Conservation (phyloP, 2,329 filamentous ascomycete species). For the Endocalyx cinctus region DNA sequence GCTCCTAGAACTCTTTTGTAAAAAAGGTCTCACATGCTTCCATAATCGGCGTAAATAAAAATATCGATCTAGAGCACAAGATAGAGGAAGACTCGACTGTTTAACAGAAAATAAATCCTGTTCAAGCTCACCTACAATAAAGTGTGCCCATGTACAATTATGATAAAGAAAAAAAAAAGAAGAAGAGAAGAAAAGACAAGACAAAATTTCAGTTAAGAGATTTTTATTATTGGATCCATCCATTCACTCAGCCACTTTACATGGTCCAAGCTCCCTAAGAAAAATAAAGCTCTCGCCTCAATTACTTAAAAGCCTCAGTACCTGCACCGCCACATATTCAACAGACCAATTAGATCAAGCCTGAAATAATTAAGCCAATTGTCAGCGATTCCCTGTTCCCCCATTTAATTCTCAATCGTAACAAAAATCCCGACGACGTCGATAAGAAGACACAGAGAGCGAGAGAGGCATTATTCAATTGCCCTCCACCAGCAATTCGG, state of each 20-base stretch:
- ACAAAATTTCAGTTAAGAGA: constrained; percentile 17
- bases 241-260: no score
- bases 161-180: constrained; percentile 40
- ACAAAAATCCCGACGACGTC: no score
- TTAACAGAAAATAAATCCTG: constrained; percentile 36
- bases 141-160: constrained; percentile 64
- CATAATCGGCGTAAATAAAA: constrained; percentile 64
- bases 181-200: constrained; percentile 35
- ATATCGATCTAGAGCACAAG: constrained; percentile 60
- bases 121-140: constrained; percentile 70
- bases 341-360: no score
- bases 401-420: no score
- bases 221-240: no score
- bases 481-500: constrained; percentile 14
- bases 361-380: no score
- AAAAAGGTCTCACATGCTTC: constrained; percentile 61
- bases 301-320: no score
- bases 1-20: constrained; percentile 54
- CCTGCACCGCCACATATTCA: no score
- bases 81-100: constrained; percentile 67
- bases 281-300: no score
- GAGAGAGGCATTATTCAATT: no score
- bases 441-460: no score
- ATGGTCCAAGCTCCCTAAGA: constrained; percentile 1
- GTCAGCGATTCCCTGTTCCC: no score